A percentile compares a stretch with the other conserved stretches of the same genome.
These are phyloP conservation scores for Corylus heterophylla DNA, from an alignment of 306 rosid genomes.

Conservation along the genomic window DNA sequence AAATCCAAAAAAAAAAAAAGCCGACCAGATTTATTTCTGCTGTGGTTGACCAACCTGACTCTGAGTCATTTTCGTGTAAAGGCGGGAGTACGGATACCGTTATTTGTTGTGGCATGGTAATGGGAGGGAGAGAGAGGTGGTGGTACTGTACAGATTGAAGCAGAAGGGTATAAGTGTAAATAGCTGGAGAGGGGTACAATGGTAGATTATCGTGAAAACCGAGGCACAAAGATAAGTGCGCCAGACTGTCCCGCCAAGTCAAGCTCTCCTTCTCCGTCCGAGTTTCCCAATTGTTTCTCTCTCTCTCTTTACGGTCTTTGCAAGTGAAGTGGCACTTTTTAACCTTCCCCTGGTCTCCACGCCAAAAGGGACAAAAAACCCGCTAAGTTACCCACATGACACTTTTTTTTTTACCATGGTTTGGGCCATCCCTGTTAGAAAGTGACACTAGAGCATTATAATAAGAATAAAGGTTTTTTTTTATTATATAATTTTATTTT, in stretches of 20 bases:
- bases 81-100: neutral
- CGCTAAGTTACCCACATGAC: neutral
- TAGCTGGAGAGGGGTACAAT: constrained; percentile 29
- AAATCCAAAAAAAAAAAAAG: neutral
- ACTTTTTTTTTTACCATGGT: no score
- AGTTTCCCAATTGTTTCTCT: no score
- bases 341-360: neutral
- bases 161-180: constrained; percentile 35
- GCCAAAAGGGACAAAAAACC: neutral
- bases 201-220: constrained; percentile 43
- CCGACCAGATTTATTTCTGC: neutral
- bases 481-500: no score
- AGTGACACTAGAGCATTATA: no score
- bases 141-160: no score
- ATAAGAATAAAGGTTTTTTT: no score
- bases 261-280: constrained; percentile 7
- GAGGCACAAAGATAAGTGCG: constrained; percentile 48
- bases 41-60: neutral
- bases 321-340: no score
- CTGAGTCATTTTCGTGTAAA: neutral
- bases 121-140: neutral
- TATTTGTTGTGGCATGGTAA: no score
- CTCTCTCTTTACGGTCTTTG: no score
- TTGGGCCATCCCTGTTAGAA: no score
- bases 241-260: constrained; percentile 90